phyloP scores from a whole-genome alignment of 2,329 filamentous ascomycete species.

The Pestalotiopsis sp. region DNA sequence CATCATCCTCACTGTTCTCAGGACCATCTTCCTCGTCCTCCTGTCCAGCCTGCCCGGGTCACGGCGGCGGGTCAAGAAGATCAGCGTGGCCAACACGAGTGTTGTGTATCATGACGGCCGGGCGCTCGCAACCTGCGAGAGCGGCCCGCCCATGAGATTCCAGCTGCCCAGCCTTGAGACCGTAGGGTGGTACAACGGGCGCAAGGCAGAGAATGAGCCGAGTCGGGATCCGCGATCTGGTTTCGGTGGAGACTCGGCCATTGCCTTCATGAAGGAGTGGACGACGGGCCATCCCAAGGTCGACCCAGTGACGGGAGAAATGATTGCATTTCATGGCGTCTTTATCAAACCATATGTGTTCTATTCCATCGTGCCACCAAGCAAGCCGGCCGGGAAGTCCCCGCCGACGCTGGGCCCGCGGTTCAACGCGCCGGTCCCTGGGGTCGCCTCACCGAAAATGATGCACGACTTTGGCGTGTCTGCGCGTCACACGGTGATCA shows the following conservation, averaged over 20 bases:
- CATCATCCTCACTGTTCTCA: conserved; percentile 52
- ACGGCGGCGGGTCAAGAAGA: conserved; percentile 59
- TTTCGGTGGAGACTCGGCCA: conserved; percentile 55
- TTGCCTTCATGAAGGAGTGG: conserved; percentile 69
- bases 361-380: conserved; percentile 51
- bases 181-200: conserved; percentile 69
- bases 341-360: conserved; percentile 66
- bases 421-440: conserved; percentile 58
- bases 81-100: conserved; percentile 70
- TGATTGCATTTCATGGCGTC: conserved; percentile 67
- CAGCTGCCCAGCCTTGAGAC: conserved; percentile 65
- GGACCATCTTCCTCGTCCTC: conserved; percentile 58
- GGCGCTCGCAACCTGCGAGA: conserved; percentile 70
- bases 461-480: conserved; percentile 78
- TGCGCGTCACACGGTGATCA: conserved; percentile 60
- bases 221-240: conserved; percentile 26
- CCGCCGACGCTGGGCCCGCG: conserved; percentile 25
- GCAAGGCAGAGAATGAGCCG: conserved; percentile 50
- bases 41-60: conserved; percentile 59
- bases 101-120: conserved; percentile 68
- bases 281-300: conserved; percentile 70
- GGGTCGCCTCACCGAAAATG: conserved; percentile 65
- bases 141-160: conserved; percentile 67
- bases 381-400: conserved; percentile 22
- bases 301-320: conserved; percentile 63